phyloP scores from a whole-genome alignment of 176 grass and related monocot species.

The Sorghum bicolor region DNA sequence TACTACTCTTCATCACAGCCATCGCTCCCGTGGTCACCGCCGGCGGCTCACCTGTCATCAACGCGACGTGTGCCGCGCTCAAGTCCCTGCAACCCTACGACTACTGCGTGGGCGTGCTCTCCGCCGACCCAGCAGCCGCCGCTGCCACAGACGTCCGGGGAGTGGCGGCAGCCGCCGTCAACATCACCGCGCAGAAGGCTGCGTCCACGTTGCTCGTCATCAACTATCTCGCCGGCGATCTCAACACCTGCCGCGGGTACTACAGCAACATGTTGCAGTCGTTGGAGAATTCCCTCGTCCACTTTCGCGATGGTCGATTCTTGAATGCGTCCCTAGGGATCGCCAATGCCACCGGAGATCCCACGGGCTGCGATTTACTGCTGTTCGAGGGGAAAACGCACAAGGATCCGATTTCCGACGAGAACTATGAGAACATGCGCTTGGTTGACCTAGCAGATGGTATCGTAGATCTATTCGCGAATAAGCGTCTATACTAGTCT shows the following conservation, averaged over 20 bases:
- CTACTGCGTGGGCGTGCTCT: conserved; percentile 21
- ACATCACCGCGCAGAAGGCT: background rate
- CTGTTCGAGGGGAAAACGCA: background rate
- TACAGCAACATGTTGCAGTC: background rate
- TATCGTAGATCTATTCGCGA: background rate
- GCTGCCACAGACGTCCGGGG: background rate
- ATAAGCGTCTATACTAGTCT: background rate
- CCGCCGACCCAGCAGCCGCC: background rate
- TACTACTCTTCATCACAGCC: background rate
- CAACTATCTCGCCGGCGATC: background rate
- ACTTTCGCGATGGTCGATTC: background rate
- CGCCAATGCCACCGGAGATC: background rate
- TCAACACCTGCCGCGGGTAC: background rate
- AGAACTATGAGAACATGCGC: background rate
- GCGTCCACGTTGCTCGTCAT: background rate
- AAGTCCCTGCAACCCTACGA: background rate
- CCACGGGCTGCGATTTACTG: background rate
- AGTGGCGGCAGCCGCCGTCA: conserved; percentile 24
- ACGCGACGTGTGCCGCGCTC: background rate
- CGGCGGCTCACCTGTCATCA: background rate
- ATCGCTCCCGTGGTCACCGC: background rate
- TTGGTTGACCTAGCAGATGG: background rate
- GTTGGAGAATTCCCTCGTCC: background rate
- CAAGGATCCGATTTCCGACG: background rate
- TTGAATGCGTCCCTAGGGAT: background rate